These are phyloP conservation scores for Rhizophora apiculata DNA, from an alignment of 345 rosid genomes.

Conservation along the genomic window DNA sequence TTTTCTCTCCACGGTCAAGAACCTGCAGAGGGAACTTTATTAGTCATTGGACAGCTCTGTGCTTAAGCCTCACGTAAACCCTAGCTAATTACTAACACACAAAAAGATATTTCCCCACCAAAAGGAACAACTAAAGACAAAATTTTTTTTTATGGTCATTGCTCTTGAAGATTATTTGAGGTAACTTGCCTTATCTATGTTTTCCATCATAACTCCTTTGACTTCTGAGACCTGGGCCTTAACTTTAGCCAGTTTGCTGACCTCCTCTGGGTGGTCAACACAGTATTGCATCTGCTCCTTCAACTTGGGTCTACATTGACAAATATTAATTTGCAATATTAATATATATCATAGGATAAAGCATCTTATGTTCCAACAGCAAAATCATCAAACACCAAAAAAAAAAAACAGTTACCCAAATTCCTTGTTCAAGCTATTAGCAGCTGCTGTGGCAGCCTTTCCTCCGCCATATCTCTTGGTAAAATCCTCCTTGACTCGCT, in stretches of 20 bases:
- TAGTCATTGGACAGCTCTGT: not conserved
- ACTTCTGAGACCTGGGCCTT: constrained; percentile 96
- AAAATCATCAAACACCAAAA: not conserved
- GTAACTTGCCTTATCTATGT: constrained; percentile 73
- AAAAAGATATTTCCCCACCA: not conserved
- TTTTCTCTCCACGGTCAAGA: constrained; percentile 45
- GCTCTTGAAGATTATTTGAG: not conserved
- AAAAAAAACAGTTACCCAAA: constrained; percentile 16
- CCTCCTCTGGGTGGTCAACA: constrained; percentile 90
- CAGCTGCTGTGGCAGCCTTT: constrained; percentile 19
- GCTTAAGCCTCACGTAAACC: no score
- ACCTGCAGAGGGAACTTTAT: constrained; percentile 21
- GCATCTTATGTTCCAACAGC: not conserved
- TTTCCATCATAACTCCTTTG: constrained; percentile 98
- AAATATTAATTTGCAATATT: constrained; percentile 1
- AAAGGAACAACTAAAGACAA: not conserved
- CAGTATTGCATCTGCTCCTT: constrained; percentile 93
- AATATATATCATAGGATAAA: not conserved
- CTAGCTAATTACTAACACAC: no score
- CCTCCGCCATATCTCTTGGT: constrained; percentile 15
- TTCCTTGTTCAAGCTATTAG: constrained; percentile 26
- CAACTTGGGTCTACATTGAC: constrained; percentile 56
- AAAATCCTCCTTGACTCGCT: constrained; percentile 23
- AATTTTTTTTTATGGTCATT: not conserved
- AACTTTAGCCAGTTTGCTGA: constrained; percentile 91